Base-by-base conservation (phyloP, 768 basidiomycete species). In the Ramaria rubella region DNA sequence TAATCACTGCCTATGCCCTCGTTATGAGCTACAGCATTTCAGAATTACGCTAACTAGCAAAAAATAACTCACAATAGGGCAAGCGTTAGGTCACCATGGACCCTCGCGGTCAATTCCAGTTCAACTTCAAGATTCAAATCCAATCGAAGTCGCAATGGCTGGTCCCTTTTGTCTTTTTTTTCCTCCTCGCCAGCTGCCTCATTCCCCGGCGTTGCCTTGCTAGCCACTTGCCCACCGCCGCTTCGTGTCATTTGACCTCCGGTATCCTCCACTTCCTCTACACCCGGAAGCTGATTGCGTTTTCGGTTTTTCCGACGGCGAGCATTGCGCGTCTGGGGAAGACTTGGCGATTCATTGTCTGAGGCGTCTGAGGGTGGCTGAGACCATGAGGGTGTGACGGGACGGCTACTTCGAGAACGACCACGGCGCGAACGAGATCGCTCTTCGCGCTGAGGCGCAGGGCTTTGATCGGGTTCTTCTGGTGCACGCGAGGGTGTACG, bases 121-220 rank as follows among this genome's bases (percentile, higher is more conserved):
- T 70, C 68, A 43, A 69, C 69, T 49, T 71, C 68, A 55, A 72
- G 50, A 46, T 72, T 71, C 34, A 72, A 58, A 51, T 71, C 69
- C 49, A 71, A 57, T n/a, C 70, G 56, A 7, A 72, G 56, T 50
- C 69, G 68, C n/a, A 64, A 52, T n/a, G n/a, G 24, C 59, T n/a
- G n/a, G n/a, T n/a, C n/a, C n/a, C n/a, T n/a, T n/a, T n/a, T n/a
- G n/a, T n/a, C n/a, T n/a, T n/a, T n/a, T n/a, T n/a, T n/a, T n/a
- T n/a, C n/a, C 36, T 38, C 11, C 36, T 62, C 64, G 14, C 63
- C 65, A 14, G 36, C 54, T 1, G 52, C 55, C n/a, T 58, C 60
- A 17, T 61, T 58, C 11, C 66, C 62, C 23, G 56, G 58, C 24
- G 57, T 62, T n/a, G n/a, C n/a, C n/a, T n/a, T n/a, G n/a, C n/a